Evolutionary conservation across 2,329 filamentous ascomycete genomes (phyloP).

Genomic region (Myriosclerotinia scirpicola): DNA sequence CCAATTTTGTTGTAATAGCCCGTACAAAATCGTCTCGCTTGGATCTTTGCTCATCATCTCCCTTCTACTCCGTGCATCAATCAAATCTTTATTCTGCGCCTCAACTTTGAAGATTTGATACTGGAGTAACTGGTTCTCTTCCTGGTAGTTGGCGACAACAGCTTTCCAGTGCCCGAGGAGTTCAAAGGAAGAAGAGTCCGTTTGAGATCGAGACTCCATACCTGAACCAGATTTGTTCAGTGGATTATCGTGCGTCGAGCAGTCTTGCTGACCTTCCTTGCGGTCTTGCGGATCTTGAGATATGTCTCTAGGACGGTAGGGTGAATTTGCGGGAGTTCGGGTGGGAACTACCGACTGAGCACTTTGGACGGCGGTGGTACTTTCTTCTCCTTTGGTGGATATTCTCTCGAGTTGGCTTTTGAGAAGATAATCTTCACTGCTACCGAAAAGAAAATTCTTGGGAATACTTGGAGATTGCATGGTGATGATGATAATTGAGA

Average conservation of each 20-base stretch:
- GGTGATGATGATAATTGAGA: background rate
- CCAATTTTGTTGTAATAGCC: background rate
- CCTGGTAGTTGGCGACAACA: background rate
- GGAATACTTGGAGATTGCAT: constrained; percentile 1
- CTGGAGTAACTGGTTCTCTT: background rate
- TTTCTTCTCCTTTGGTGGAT: background rate
- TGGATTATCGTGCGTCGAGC: background rate
- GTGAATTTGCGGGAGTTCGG: background rate
- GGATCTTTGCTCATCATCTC: background rate
- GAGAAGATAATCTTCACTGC: constrained; percentile 3
- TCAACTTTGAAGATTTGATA: background rate
- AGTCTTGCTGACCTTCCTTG: background rate
- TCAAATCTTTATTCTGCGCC: constrained; percentile 3
- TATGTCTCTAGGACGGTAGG: background rate
- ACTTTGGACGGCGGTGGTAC: background rate
- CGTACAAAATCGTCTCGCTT: background rate
- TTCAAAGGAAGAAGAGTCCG: background rate
- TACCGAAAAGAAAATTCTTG: constrained; percentile 2
- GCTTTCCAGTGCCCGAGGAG: background rate
- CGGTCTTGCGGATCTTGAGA: background rate
- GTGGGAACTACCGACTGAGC: background rate
- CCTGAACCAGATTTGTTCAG: background rate
- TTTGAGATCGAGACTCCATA: background rate
- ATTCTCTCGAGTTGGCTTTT: background rate
- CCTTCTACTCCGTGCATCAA: constrained; percentile 13